These are phyloP conservation scores for Umbelopsis isabellina DNA, from an alignment of 192 early-diverging fungal genomes.

Conservation along the genomic window DNA sequence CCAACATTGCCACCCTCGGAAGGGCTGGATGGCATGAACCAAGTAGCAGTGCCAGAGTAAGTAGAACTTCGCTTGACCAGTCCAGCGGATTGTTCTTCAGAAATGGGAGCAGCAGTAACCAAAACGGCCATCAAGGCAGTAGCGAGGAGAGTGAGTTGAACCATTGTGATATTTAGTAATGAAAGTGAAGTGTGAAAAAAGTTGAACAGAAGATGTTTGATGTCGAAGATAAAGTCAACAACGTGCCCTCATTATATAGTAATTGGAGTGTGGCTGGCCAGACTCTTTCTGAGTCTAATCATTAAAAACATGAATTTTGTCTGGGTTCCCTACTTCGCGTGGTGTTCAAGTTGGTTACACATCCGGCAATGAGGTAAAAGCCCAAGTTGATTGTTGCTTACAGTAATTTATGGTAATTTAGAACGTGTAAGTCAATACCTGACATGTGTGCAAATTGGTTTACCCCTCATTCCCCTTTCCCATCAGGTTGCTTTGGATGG, in stretches of 20 bases:
- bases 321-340: background rate
- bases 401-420: background rate
- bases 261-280: background rate
- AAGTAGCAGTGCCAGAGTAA: constrained; percentile 40
- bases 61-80: background rate
- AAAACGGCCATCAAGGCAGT: background rate
- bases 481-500: background rate
- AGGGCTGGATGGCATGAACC: constrained; percentile 34
- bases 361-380: constrained; percentile 8
- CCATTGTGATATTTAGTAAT: background rate
- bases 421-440: background rate
- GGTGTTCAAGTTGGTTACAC: background rate
- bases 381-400: background rate
- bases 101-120: constrained; percentile 2
- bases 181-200: background rate
- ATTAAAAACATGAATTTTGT: too few relatives aligned
- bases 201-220: background rate
- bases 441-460: background rate
- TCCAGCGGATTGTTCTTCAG: background rate
- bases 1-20: constrained; percentile 17
- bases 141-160: background rate
- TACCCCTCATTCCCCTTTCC: background rate
- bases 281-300: too few relatives aligned
- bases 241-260: background rate
- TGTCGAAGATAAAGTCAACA: background rate